These are phyloP conservation scores for Sutorius australiensis DNA, from an alignment of 768 basidiomycete genomes.

Conservation along the genomic window DNA sequence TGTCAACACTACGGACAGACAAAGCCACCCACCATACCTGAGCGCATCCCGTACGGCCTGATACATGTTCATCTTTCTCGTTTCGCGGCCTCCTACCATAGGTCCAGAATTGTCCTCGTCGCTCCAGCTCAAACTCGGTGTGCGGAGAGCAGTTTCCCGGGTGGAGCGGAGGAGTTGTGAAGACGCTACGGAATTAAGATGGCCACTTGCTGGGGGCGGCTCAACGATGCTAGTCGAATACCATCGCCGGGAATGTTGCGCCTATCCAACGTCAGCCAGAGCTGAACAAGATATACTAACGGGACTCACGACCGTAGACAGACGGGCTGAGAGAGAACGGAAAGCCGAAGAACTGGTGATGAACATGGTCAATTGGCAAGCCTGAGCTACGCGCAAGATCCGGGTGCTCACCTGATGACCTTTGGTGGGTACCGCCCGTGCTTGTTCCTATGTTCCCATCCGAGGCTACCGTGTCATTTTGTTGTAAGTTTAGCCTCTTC, in stretches of 20 bases:
- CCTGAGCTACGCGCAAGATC: constrained; percentile 23
- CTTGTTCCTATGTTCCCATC: background rate
- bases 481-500: background rate
- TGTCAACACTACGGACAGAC: constrained; percentile 5
- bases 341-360: constrained; percentile 7
- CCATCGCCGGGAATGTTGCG: constrained; percentile 33
- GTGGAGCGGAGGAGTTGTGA: constrained; percentile 62
- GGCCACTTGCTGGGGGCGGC: constrained; percentile 77
- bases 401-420: constrained; percentile 16
- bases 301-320: constrained; percentile 17
- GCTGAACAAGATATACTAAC: background rate
- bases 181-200: constrained; percentile 66
- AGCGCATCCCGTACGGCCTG: constrained; percentile 91
- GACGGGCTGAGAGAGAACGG: constrained; percentile 17
- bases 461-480: background rate
- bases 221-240: constrained; percentile 50
- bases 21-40: constrained; percentile 44
- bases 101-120: constrained; percentile 50
- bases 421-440: background rate
- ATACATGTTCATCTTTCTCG: constrained; percentile 93
- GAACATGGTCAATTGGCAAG: constrained; percentile 23
- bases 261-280: background rate
- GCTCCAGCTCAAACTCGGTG: constrained; percentile 68
- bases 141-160: constrained; percentile 66
- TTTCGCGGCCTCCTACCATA: constrained; percentile 73